Percentiles rank a stretch among this genome's conserved stretches.
Conservation (phyloP, 2,329 filamentous ascomycete species). For the Talaromyces verruculosus region DNA sequence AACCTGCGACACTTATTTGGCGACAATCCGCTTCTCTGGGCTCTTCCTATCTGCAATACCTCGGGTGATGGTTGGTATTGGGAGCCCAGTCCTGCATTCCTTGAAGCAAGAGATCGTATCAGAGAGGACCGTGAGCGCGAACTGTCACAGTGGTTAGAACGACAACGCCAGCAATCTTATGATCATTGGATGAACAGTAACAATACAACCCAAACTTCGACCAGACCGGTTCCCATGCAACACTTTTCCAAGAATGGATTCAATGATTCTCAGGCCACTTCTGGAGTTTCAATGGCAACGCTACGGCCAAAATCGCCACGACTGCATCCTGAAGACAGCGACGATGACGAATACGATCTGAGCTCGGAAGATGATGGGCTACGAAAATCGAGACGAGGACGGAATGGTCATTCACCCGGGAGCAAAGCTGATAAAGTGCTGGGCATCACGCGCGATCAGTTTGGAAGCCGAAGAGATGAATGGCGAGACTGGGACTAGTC, state of each 20-base stretch:
- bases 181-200: constrained; percentile 19
- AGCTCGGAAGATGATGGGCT: constrained; percentile 23
- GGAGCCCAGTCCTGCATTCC: constrained; percentile 80
- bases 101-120: constrained; percentile 55
- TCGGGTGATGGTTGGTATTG: constrained; percentile 91
- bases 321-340: constrained; percentile 36
- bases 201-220: neutral
- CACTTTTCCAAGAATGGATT: constrained; percentile 17
- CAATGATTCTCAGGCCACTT: constrained; percentile 32
- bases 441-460: constrained; percentile 8
- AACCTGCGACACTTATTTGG: constrained; percentile 86
- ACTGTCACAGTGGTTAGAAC: constrained; percentile 32
- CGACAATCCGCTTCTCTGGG: constrained; percentile 69
- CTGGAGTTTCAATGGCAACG: constrained; percentile 47
- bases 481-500: constrained; percentile 43
- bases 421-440: constrained; percentile 19
- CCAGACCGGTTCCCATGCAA: constrained; percentile 24
- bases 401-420: constrained; percentile 4
- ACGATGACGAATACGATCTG: constrained; percentile 32
- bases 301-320: constrained; percentile 42
- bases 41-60: constrained; percentile 77
- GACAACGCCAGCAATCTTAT: constrained; percentile 36
- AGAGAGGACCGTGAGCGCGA: constrained; percentile 35
- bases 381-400: constrained; percentile 7
- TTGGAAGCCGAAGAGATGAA: constrained; percentile 33